These are phyloP conservation scores for Emergomyces pasteurianus DNA, from an alignment of 2,329 filamentous ascomycete genomes.

Conservation along the genomic window DNA sequence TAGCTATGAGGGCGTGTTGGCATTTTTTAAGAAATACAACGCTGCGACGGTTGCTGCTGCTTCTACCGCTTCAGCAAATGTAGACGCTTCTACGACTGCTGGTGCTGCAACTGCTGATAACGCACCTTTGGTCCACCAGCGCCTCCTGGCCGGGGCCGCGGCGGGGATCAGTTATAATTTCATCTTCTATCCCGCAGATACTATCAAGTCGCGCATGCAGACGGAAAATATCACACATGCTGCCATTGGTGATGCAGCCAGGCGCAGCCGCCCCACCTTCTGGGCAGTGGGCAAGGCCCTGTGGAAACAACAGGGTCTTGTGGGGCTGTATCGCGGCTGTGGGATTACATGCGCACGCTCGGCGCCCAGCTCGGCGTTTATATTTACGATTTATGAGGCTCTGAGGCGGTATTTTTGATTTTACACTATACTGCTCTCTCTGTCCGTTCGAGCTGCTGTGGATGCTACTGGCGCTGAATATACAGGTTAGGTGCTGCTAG, in stretches of 20 bases:
- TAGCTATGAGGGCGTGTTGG: slow-evolving; percentile 67
- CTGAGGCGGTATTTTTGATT: slow-evolving; percentile 55
- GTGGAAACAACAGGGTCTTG: slow-evolving; percentile 73
- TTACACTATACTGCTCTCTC: slow-evolving; percentile 4
- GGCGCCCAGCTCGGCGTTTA: slow-evolving; percentile 93
- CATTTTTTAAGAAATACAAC: slow-evolving; percentile 53
- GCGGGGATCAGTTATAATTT: slow-evolving; percentile 96
- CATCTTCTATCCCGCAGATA: slow-evolving; percentile 92
- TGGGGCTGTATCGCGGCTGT: slow-evolving; percentile 83
- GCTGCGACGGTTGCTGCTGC: slow-evolving; percentile 15
- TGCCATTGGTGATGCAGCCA: slow-evolving; percentile 17
- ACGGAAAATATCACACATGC: slow-evolving; percentile 53
- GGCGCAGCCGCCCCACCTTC: slow-evolving; percentile 52
- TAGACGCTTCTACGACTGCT: slow-evolving; percentile 19
- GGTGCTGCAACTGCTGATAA: slow-evolving; percentile 9
- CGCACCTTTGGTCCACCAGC: slow-evolving; percentile 67
- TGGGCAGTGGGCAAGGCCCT: slow-evolving; percentile 56
- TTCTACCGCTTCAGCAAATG: slow-evolving; percentile 15
- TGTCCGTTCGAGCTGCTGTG: background rate
- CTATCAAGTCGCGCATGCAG: slow-evolving; percentile 95
- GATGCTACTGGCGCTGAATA: background rate
- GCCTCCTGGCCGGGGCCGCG: slow-evolving; percentile 72
- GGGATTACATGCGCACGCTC: slow-evolving; percentile 82
- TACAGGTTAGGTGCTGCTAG: too few relatives aligned
- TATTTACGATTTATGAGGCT: slow-evolving; percentile 89